phyloP scores from a whole-genome alignment of 2,329 filamentous ascomycete species.

The Paraphaeosphaeria minitans region DNA sequence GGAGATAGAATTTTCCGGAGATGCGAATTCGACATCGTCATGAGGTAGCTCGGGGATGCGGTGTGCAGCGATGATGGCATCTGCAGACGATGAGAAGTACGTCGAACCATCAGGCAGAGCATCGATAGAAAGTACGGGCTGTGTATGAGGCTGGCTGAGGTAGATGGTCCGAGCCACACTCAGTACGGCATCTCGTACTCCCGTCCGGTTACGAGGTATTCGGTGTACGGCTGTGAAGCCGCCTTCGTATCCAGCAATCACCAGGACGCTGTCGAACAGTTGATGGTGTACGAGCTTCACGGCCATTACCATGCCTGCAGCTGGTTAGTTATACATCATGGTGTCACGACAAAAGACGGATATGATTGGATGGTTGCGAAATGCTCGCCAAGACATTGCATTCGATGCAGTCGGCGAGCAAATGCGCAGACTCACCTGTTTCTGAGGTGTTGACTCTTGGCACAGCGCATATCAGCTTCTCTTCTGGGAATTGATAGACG shows the following conservation, averaged over 20 bases:
- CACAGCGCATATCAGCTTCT: constrained; percentile 68
- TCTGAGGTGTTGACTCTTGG: constrained; percentile 50
- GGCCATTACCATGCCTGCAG: constrained; percentile 86
- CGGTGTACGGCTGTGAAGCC: constrained; percentile 73
- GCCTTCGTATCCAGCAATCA: constrained; percentile 84
- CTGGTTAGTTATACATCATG: constrained; percentile 37
- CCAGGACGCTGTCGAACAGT: constrained; percentile 54
- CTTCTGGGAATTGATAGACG: constrained; percentile 80
- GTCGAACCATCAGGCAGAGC: constrained; percentile 50
- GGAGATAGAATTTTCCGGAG: neutral
- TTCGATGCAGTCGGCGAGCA: neutral
- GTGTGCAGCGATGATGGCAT: constrained; percentile 79
- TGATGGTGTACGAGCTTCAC: constrained; percentile 52
- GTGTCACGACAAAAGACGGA: constrained; percentile 44
- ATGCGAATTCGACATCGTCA: neutral
- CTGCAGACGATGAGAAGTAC: constrained; percentile 82
- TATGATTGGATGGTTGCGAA: neutral
- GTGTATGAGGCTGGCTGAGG: constrained; percentile 69
- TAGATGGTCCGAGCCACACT: constrained; percentile 61
- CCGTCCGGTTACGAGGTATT: constrained; percentile 49
- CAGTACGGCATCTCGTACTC: constrained; percentile 55
- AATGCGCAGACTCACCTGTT: constrained; percentile 43
- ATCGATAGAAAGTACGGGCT: constrained; percentile 75
- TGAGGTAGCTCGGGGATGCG: constrained; percentile 58
- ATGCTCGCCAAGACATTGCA: constrained; percentile 1